Percentiles rank a stretch among this genome's conserved stretches.
These are phyloP conservation scores for Lactarius sanguifluus DNA, from an alignment of 768 basidiomycete species.

Conservation along the genomic window DNA sequence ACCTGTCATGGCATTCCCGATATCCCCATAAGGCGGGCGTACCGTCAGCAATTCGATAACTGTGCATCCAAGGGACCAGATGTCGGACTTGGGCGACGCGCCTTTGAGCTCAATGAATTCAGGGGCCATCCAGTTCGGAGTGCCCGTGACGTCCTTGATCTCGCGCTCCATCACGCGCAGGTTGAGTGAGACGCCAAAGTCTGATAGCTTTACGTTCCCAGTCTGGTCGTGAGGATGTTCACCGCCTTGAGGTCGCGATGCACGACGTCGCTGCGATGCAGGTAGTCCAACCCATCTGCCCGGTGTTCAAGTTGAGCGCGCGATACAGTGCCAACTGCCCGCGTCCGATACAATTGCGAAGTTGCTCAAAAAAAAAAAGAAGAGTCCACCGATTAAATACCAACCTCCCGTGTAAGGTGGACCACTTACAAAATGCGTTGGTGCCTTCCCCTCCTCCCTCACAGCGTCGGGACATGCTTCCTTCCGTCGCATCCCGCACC, in stretches of 20 bases:
- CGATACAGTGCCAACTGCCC: constrained; percentile 97
- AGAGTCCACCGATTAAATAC: constrained; percentile 33
- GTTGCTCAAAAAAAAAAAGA: constrained; percentile 59
- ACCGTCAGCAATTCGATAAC: constrained; percentile 91
- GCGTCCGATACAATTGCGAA: constrained; percentile 95
- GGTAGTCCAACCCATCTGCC: constrained; percentile 94
- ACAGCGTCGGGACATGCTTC: constrained; percentile 68
- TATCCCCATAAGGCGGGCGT: constrained; percentile 86
- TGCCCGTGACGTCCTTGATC: constrained; percentile 85
- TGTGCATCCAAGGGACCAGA: constrained; percentile 95
- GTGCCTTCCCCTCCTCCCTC: constrained; percentile 73
- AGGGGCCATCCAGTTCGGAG: constrained; percentile 99
- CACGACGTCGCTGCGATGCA: constrained; percentile 86
- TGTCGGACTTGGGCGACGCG: constrained; percentile 86
- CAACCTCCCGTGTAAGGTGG: constrained; percentile 85
- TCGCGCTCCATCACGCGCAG: constrained; percentile 86
- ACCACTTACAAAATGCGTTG: constrained; percentile 69
- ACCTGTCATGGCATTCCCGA: constrained; percentile 90
- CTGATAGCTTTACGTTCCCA: constrained; percentile 94
- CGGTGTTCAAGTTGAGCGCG: constrained; percentile 89
- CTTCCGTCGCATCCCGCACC: constrained; percentile 61
- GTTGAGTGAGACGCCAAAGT: constrained; percentile 97
- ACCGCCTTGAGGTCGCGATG: constrained; percentile 99
- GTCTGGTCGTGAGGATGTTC: constrained; percentile 97
- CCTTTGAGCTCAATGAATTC: constrained; percentile 96